Conservation (phyloP, 2,329 filamentous ascomycete genomes). For the Colletotrichum viniferum region DNA sequence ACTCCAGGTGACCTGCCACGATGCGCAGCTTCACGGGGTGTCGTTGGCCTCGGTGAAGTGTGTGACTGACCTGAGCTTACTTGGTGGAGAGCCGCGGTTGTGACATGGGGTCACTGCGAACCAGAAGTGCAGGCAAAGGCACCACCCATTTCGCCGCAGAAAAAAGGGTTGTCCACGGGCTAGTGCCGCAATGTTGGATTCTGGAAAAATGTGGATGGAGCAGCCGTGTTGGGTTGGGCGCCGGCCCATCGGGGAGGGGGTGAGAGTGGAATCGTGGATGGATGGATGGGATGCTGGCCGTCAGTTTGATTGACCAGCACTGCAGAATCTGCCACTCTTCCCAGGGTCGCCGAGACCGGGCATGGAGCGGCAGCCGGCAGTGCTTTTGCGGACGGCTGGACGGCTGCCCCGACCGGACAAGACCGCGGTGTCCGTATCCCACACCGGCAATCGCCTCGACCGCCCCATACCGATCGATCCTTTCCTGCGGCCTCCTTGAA, state of each 20-base stretch:
- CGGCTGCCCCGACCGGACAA: slow-evolving; percentile 7
- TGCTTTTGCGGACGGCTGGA: not conserved
- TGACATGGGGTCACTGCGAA: slow-evolving; percentile 18
- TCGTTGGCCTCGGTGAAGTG: slow-evolving; percentile 19
- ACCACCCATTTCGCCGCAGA: slow-evolving; percentile 8
- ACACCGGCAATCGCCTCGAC: slow-evolving; percentile 9
- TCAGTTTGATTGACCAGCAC: slow-evolving; percentile 1
- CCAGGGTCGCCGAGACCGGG: slow-evolving; percentile 14
- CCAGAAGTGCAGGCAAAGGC: slow-evolving; percentile 12
- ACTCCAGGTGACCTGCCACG: slow-evolving; percentile 8
- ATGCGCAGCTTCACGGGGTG: slow-evolving; percentile 13
- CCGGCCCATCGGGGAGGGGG: slow-evolving; percentile 13
- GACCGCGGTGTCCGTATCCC: slow-evolving; percentile 13
- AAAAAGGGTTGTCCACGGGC: not conserved
- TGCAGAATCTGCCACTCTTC: slow-evolving; percentile 7
- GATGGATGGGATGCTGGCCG: not conserved
- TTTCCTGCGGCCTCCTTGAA: not conserved
- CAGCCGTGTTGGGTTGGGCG: slow-evolving; percentile 16
- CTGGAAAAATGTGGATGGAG: slow-evolving; percentile 22
- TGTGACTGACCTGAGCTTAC: slow-evolving; percentile 19
- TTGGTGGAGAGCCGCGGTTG: slow-evolving; percentile 19
- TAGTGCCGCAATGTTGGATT: slow-evolving; percentile 19
- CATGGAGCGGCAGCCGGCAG: slow-evolving; percentile 1
- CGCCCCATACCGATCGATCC: slow-evolving; percentile 10
- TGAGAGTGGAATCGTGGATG: not conserved